These are phyloP conservation scores for Vigna trinervia DNA, from an alignment of 306 rosid genomes.

Conservation along the genomic window DNA sequence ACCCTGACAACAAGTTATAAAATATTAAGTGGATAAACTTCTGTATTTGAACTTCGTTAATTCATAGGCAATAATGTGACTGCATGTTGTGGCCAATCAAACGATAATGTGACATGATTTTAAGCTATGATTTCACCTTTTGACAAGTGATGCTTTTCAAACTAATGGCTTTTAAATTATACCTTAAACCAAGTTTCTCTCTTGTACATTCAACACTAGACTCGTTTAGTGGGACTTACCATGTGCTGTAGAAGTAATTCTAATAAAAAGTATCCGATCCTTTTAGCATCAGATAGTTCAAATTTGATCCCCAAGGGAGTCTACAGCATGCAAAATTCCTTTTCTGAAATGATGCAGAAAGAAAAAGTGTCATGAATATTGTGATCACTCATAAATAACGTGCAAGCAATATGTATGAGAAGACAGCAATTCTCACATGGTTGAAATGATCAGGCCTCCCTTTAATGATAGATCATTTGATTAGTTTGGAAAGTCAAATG, in stretches of 20 bases:
- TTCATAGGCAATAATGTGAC: conserved; percentile 31
- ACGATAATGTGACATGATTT: conserved; percentile 8
- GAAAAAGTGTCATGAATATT: not conserved
- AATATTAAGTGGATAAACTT: conserved; percentile 35
- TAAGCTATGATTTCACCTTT: conserved; percentile 17
- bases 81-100: conserved; percentile 10
- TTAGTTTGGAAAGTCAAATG: conserved; percentile 11
- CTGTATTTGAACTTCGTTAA: conserved; percentile 22
- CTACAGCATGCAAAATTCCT: not conserved
- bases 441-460: conserved; percentile 16
- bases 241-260: conserved; percentile 7
- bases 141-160: conserved; percentile 25
- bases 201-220: not conserved
- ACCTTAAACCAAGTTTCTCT: conserved; percentile 17
- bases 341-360: conserved; percentile 18
- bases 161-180: conserved; percentile 22
- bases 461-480: conserved; percentile 27
- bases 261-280: not conserved
- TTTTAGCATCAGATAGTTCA: conserved; percentile 12
- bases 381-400: conserved; percentile 16
- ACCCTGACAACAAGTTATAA: conserved; percentile 42
- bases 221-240: conserved; percentile 11
- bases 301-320: conserved; percentile 8
- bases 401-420: not conserved
- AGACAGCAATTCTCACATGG: not conserved